Evolutionary conservation across 495 filamentous ascomycete genomes (phyloP).

Genomic region (Gamarada debralockiae): DNA sequence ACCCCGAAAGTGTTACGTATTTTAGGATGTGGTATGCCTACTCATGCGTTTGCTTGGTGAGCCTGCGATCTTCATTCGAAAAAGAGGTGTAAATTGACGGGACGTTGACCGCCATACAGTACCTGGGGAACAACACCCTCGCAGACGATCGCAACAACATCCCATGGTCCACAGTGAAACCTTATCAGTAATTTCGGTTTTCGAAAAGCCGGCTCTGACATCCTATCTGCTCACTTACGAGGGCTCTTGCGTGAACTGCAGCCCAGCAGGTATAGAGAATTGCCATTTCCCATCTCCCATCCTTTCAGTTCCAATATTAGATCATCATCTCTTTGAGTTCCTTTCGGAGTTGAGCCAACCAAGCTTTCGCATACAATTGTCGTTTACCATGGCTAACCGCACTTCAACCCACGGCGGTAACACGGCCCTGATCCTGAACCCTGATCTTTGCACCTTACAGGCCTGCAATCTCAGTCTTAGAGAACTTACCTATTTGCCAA

Average conservation of each 20-base stretch:
- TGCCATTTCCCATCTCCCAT: not conserved
- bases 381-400: conserved; percentile 9
- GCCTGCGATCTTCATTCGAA: too few species aligned
- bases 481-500: conserved; percentile 22
- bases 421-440: not conserved
- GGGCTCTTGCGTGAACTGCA: not conserved
- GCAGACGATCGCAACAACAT: too few species aligned
- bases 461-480: conserved; percentile 13
- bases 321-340: not conserved
- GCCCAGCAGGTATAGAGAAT: not conserved
- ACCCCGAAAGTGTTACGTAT: too few species aligned
- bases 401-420: conserved; percentile 1
- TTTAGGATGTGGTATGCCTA: too few species aligned
- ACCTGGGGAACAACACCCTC: too few species aligned
- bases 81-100: too few species aligned
- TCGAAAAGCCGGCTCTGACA: too few species aligned
- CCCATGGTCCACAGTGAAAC: too few species aligned
- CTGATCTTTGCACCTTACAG: conserved; percentile 4
- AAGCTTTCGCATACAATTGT: not conserved
- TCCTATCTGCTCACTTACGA: not conserved
- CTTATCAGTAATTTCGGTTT: too few species aligned
- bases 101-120: too few species aligned
- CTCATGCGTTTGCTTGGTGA: too few species aligned
- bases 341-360: not conserved
- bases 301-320: not conserved